Base-by-base conservation (phyloP, 2,329 filamentous ascomycete species). In the Aspergillus nomiae region DNA sequence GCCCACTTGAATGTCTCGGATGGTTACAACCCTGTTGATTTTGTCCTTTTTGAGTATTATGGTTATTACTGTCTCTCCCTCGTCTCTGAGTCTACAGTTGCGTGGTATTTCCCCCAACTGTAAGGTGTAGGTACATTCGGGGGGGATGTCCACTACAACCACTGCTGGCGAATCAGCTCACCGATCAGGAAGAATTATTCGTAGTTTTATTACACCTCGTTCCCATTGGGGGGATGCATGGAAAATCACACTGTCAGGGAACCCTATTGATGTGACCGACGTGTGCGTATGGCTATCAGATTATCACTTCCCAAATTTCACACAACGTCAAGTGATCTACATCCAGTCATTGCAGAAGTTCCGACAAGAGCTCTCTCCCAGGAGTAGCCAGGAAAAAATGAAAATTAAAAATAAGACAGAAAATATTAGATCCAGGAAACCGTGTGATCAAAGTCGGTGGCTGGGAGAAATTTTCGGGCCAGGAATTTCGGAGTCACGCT, bases 371-470 rank as follows among this genome's bases (percentile, higher is more conserved):
- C 43, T n/a, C 56, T 32, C 24, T 11, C 21, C 11, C 43, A 41
- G 45, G 43, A 43, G 21, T 12, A 28, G 38, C 11, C 12, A 9
- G 8, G 32, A 8, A 16, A 16, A 4, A n/a, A 21, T 24, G 4
- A 43, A 30, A 11, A 32, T 32, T 24, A 41, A 28, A 12, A 41
- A 57, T 32, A 43, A 56, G 10, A 26, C 26, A 28, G 26, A 41
- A 9, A 14, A 24, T 14, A 36, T 6, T 24, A 28, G 34, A 43
- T n/a, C 16, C 45, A 24, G 26, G 16, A 28, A 41, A 51, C 64
- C 58, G 60, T 64, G 61, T 66, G 61, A 66, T 64, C 61, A 61
- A 57, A 41, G 43, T 56, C 53, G 65, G 65, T 64, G 63, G 65
- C 61, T 67, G 65, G 65, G 63, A 63, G 51, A 30, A 46, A 54